These are phyloP conservation scores for Aegilops bicornis DNA, from an alignment of 176 grass and related monocot genomes.

Conservation along the genomic window DNA sequence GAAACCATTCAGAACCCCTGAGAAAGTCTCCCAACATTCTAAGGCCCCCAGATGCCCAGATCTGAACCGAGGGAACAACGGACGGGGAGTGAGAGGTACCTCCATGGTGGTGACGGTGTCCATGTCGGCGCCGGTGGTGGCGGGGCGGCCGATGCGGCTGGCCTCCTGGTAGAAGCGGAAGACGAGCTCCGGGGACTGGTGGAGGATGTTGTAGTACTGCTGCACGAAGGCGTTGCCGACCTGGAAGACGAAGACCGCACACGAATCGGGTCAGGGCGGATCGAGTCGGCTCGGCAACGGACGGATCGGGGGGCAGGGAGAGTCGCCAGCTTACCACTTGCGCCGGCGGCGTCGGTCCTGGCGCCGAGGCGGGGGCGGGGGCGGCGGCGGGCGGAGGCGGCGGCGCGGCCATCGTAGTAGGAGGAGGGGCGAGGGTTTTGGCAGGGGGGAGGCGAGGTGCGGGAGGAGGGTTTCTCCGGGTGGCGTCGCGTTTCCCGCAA, in stretches of 20 bases:
- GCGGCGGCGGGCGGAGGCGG: conserved; percentile 16
- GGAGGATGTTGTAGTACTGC: conserved; percentile 97
- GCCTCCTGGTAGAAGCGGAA: conserved; percentile 95
- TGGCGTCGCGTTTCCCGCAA: conserved; percentile 28
- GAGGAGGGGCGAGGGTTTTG: conserved; percentile 38
- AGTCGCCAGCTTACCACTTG: conserved; percentile 44
- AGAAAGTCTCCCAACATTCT: not conserved
- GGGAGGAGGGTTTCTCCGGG: not conserved
- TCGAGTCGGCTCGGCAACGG: not conserved
- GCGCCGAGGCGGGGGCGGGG: not conserved
- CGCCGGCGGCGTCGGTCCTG: conserved; percentile 40
- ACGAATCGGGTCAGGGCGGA: conserved; percentile 22
- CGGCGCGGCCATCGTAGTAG: conserved; percentile 31
- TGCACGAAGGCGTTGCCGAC: conserved; percentile 97
- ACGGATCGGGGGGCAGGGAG: not conserved
- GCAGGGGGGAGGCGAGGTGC: not conserved
- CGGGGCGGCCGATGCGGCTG: conserved; percentile 79
- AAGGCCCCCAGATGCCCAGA: conserved; percentile 18
- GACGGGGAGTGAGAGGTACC: conserved; percentile 19
- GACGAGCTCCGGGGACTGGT: conserved; percentile 87
- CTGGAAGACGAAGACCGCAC: conserved; percentile 27
- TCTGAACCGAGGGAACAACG: conserved; percentile 12
- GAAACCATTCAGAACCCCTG: not conserved
- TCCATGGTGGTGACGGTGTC: conserved; percentile 71
- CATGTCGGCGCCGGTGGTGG: conserved; percentile 44